Conservation (phyloP, 78 protist genomes). For the Salpingoeca rosetta region DNA sequence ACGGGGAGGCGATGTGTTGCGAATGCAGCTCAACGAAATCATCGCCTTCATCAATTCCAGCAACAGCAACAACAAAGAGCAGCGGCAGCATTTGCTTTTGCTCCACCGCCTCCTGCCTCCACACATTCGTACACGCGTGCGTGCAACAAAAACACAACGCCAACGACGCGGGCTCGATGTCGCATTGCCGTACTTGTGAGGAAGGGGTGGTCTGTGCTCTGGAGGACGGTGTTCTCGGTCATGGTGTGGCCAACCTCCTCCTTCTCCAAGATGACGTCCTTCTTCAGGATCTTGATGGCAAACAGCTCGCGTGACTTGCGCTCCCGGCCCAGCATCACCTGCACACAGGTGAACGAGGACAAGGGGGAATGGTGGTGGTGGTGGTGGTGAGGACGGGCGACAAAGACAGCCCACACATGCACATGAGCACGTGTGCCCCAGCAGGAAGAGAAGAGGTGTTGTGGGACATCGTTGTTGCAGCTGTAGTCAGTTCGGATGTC, state of each 20-base stretch:
- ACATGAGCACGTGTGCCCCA: too few species aligned
- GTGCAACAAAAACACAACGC: background rate
- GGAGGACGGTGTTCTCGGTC: constrained; percentile 17
- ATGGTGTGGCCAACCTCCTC: constrained; percentile 10
- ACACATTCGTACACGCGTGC: background rate
- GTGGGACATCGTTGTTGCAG: too few species aligned
- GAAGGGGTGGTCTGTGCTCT: constrained; percentile 32
- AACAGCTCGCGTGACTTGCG: background rate
- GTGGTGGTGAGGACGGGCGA: too few species aligned
- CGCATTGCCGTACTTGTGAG: constrained; percentile 10
- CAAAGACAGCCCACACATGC: too few species aligned
- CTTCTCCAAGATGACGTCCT: background rate
- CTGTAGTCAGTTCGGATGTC: too few species aligned
- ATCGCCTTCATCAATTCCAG: constrained; percentile 22
- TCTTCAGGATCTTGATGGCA: constrained; percentile 27
- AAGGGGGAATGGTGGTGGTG: too few species aligned
- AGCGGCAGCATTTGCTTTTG: constrained; percentile 48
- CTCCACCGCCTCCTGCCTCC: constrained; percentile 45
- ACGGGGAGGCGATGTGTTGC: background rate
- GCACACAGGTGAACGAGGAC: constrained; percentile 16
- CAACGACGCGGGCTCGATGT: background rate
- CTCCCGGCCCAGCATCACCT: constrained; percentile 7
- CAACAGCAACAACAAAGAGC: constrained; percentile 27
- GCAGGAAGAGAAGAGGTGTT: too few species aligned
- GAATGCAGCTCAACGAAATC: background rate